These are phyloP conservation scores for Adiantum capillusveneris DNA, from an alignment of 75 land plant genomes.

Conservation along the genomic window DNA sequence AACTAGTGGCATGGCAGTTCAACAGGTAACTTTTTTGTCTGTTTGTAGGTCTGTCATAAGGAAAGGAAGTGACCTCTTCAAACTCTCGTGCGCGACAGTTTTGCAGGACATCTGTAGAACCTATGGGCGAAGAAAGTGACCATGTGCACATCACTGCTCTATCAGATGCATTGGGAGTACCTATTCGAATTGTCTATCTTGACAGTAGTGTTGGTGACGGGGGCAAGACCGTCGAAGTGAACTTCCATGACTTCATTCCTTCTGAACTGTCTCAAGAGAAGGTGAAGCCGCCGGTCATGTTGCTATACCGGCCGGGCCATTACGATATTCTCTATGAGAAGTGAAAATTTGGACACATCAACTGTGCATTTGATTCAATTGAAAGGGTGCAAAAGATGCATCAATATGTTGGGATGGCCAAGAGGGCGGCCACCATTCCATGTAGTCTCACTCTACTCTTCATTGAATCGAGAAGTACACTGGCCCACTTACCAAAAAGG, in stretches of 20 bases:
- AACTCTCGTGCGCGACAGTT: slow-evolving; percentile 34
- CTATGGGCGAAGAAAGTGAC: slow-evolving; percentile 98
- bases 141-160: slow-evolving; percentile 89
- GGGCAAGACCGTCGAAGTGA: slow-evolving; percentile 41
- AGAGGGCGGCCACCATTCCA: no score
- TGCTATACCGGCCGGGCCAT: slow-evolving; percentile 93
- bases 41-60: not conserved
- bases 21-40: slow-evolving; percentile 47
- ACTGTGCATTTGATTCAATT: no score
- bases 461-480: not conserved
- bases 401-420: no score
- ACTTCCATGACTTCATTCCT: slow-evolving; percentile 88
- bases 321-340: slow-evolving; percentile 91
- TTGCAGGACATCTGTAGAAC: slow-evolving; percentile 90
- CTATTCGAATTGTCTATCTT: slow-evolving; percentile 89
- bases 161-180: slow-evolving; percentile 87
- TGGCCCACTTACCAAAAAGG: no score
- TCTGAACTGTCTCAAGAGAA: slow-evolving; percentile 1
- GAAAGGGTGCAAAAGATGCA: no score
- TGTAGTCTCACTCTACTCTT: no score
- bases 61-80: not conserved
- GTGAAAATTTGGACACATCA: slow-evolving; percentile 10
- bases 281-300: slow-evolving; percentile 43
- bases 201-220: slow-evolving; percentile 63
- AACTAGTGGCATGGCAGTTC: slow-evolving; percentile 52